Conservation (phyloP, 2,329 filamentous ascomycete genomes). For the Ophiostoma sp. region DNA sequence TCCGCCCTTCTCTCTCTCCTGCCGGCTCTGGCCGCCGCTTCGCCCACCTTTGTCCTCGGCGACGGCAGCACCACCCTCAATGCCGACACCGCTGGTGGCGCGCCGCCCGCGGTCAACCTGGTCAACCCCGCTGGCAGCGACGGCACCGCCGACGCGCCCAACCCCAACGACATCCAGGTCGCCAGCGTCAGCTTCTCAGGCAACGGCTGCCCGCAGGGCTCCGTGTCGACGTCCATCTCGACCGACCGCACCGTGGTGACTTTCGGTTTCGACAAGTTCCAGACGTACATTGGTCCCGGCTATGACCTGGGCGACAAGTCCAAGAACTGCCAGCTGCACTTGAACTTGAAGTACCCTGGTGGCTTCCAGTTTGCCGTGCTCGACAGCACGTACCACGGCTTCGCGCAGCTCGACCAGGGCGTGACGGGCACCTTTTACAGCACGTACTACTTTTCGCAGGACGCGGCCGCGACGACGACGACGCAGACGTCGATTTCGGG, state of each 20-base stretch:
- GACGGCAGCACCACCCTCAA: conserved; percentile 25
- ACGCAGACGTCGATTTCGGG: conserved; percentile 46
- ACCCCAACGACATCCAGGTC: conserved; percentile 46
- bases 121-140: conserved; percentile 30
- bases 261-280: conserved; percentile 50
- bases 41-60: conserved; percentile 35
- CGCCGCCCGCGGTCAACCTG: neutral
- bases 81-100: neutral
- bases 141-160: conserved; percentile 38
- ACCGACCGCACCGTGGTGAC: conserved; percentile 47
- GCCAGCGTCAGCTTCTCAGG: conserved; percentile 44
- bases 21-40: conserved; percentile 42
- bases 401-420: conserved; percentile 47
- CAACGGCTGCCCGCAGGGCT: conserved; percentile 47
- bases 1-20: conserved; percentile 34
- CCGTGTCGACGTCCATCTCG: conserved; percentile 38
- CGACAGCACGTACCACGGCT: conserved; percentile 52
- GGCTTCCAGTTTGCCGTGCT: conserved; percentile 50
- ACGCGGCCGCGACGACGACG: conserved; percentile 46
- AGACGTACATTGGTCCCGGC: conserved; percentile 50
- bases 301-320: conserved; percentile 40
- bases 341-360: conserved; percentile 48
- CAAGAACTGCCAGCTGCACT: conserved; percentile 52
- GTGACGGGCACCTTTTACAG: conserved; percentile 48
- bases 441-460: conserved; percentile 51